Base-by-base conservation (phyloP, 73 alveolate species). In the Paramecium bursaria region DNA sequence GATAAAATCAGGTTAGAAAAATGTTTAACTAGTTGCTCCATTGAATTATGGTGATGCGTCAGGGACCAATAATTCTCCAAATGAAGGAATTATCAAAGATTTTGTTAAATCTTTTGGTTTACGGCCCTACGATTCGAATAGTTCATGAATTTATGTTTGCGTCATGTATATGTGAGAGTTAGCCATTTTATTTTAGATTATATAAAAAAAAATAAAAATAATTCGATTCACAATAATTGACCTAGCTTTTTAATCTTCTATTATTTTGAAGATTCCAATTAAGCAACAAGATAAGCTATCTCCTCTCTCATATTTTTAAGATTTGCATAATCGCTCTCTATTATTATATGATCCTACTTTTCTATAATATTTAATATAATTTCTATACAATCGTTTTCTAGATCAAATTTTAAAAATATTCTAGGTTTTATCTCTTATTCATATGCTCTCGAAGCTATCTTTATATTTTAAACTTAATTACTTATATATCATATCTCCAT, bases 251-350 rank as follows among this genome's bases (percentile, higher is more conserved):
- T 35, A 15, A 61, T 35, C 44, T 67, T 61, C 27, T 67, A 2
- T 42, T 67, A 42, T 39, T 47, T 67, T 1, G 82, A 29, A 15
- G 82, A 67, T 19, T 67, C 82, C 10, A 67, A 42, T 67, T 67
- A 21, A 3, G 53, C 26, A 13, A 67, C 61, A 9, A 67, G 27
- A 67, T 67, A 67, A 17, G 46, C 21, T 14, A 67, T 67, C 10
- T 67, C 82, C 22, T 67, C 15, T 35, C 44, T 11, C 6, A 67
- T 26, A 27, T 67, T 67, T 27, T 67, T 67, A 2, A 67, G 13
- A 35, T 67, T 67, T 15, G 82, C 53, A 67, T 67, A 67, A 15
- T 67, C 82, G 17, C 57, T 35, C 44, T 67, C 82, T 10, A 67
- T 39, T 6, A 67, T 21, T 0, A 67, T 47, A 39, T 67, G 22